Evolutionary conservation across 139 green algal genomes (phyloP).

Genomic region (Picochlorum sp.): DNA sequence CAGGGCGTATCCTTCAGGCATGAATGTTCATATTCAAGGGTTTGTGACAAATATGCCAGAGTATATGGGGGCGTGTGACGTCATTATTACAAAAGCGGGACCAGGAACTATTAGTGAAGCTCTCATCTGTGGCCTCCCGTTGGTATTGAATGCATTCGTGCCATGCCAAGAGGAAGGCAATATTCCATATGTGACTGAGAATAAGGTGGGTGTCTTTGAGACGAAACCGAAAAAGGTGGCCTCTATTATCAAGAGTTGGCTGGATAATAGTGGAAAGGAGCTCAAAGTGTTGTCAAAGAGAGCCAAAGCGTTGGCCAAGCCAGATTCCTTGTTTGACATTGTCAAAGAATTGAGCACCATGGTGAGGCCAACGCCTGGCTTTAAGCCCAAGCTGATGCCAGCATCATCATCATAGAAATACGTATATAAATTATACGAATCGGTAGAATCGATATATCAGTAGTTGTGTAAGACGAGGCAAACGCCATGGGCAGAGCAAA

Average conservation of each 20-base stretch:
- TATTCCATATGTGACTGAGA: slow-evolving; percentile 83
- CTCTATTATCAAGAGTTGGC: slow-evolving; percentile 45
- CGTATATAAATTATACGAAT: neutral
- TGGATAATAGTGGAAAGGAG: slow-evolving; percentile 27
- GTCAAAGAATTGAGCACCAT: slow-evolving; percentile 41
- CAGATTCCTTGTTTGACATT: slow-evolving; percentile 60
- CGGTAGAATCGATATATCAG: neutral
- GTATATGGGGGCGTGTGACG: slow-evolving; percentile 80
- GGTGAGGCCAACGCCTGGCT: neutral
- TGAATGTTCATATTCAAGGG: slow-evolving; percentile 50
- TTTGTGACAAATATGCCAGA: slow-evolving; percentile 93
- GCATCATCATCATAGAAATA: neutral
- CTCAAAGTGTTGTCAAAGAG: slow-evolving; percentile 45
- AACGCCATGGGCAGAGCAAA: slow-evolving; percentile 18
- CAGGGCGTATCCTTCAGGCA: slow-evolving; percentile 4
- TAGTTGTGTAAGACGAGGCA: neutral
- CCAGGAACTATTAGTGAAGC: slow-evolving; percentile 95
- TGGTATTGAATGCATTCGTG: slow-evolving; percentile 93
- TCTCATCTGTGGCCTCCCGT: slow-evolving; percentile 86
- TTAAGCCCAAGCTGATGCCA: neutral
- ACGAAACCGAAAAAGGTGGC: slow-evolving; percentile 16
- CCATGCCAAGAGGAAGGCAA: slow-evolving; percentile 96
- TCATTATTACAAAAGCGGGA: slow-evolving; percentile 71
- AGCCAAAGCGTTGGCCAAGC: slow-evolving; percentile 46
- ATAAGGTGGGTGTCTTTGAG: slow-evolving; percentile 32